A percentile compares a stretch with the other conserved stretches of the same genome.
Conservation (phyloP, 139 green algal species). For the Closterium sp. region DNA sequence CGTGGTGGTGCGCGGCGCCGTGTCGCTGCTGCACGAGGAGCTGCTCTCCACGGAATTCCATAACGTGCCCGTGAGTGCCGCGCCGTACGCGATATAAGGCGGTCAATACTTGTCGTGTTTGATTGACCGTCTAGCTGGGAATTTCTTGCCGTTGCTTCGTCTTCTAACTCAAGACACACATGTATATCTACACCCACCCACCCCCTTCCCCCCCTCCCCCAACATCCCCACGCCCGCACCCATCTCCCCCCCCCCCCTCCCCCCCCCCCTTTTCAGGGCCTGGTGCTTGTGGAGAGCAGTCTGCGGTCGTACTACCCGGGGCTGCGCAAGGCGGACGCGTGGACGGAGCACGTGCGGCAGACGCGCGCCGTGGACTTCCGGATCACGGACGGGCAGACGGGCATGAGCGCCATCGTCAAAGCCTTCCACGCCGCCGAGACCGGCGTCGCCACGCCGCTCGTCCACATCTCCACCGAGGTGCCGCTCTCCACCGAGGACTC, state of each 20-base stretch:
- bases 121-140: background rate
- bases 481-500: constrained; percentile 10
- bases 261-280: background rate
- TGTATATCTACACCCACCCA: too few species aligned
- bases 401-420: constrained; percentile 15
- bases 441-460: background rate
- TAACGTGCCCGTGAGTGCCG: background rate
- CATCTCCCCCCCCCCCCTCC: background rate
- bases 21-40: constrained; percentile 7
- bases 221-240: background rate
- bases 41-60: constrained; percentile 7
- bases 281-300: constrained; percentile 20
- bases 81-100: background rate
- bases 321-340: constrained; percentile 1
- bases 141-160: background rate
- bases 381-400: constrained; percentile 21
- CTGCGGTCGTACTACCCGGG: constrained; percentile 12
- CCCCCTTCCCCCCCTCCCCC: background rate
- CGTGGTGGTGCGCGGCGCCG: constrained; percentile 5
- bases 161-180: too few species aligned
- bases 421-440: constrained; percentile 1
- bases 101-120: background rate
- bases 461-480: constrained; percentile 14
- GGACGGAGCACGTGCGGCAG: constrained; percentile 27
- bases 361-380: constrained; percentile 29